Base-by-base conservation (phyloP, 306 rosid genomes). In the Oemleria cerasiformis region DNA sequence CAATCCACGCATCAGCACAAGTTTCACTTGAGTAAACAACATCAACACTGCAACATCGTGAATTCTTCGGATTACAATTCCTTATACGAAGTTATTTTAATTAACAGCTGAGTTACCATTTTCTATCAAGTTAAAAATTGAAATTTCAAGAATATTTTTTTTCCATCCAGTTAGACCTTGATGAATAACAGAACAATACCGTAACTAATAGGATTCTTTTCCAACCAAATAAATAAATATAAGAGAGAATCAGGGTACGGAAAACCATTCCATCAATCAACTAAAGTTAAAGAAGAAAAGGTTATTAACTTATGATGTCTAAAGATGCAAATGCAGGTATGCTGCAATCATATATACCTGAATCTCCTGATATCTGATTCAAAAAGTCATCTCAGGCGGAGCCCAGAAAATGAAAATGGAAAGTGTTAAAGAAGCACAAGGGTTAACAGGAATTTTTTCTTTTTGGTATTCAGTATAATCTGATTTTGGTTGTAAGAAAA, bases 1-100 rank as follows among this genome's bases (percentile, higher is more conserved):
- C 97, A 77, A 93, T 93, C 98, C 98, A 93, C 17, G 93, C 81
- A 90, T 90, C 98, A 65, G 98, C 98, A 83, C 93, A 86, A 45
- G 96, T 20, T 65, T 90, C 90, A 56, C 77, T 82, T 19, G 97
- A 80, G 90, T 77, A 93, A 79, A 93, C 77, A 47, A 93, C 42
- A 60, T 93, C 97, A 36, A 93, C 77, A 58, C 98, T 92, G 97
- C 86, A 84, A 84, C 72, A 82, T 77, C 72, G 25, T n/a, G 68
- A 66, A 57, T 34, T 34, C 63, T 47, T 44, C 36, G 64, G 34
- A 72, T 71, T 41, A 60, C 61, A 65, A 57, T 43, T 25, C 40
- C 63, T 73, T 70, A 19, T 68, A 77, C 58, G 15, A 68, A 78
- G 49, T 64, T 69, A 23, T 63, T 34, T 45, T 12, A 34, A 58